A percentile compares a stretch with the other conserved stretches of the same genome.
Evolutionary conservation across 768 basidiomycete genomes (phyloP).

Genomic region (Tulasnella sp.): DNA sequence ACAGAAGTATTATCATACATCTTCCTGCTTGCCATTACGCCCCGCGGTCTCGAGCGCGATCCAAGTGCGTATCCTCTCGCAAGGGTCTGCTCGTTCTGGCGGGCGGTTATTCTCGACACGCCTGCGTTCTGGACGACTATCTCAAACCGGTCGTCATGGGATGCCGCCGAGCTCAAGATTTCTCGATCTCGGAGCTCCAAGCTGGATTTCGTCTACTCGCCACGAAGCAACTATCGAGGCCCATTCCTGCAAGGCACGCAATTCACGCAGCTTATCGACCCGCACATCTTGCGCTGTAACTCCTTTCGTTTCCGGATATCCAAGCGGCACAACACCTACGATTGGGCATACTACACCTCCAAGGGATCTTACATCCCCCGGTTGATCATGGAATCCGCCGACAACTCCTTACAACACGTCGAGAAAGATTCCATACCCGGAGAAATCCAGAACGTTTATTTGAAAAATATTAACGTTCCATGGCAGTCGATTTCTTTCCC

Average conservation of each 20-base stretch:
- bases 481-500: neutral
- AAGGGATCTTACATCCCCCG: neutral
- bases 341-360: neutral
- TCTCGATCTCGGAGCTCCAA: neutral
- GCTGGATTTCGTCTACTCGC: neutral
- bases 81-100: neutral
- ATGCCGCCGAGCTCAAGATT: neutral
- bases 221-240: neutral
- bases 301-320: neutral
- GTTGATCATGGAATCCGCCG: neutral
- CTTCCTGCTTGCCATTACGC: neutral
- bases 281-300: neutral
- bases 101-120: neutral
- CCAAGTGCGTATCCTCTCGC: neutral
- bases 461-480: neutral
- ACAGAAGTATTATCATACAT: neutral
- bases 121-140: neutral
- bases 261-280: neutral
- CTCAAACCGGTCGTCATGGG: neutral
- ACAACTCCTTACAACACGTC: neutral
- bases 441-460: neutral
- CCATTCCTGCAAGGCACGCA: neutral
- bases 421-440: neutral
- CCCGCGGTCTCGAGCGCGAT: neutral
- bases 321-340: neutral